A percentile compares a stretch with the other conserved stretches of the same genome.
These are phyloP conservation scores for Ceratobasidium sp. DNA, from an alignment of 1,284 basidiomycete species.

Conservation along the genomic window DNA sequence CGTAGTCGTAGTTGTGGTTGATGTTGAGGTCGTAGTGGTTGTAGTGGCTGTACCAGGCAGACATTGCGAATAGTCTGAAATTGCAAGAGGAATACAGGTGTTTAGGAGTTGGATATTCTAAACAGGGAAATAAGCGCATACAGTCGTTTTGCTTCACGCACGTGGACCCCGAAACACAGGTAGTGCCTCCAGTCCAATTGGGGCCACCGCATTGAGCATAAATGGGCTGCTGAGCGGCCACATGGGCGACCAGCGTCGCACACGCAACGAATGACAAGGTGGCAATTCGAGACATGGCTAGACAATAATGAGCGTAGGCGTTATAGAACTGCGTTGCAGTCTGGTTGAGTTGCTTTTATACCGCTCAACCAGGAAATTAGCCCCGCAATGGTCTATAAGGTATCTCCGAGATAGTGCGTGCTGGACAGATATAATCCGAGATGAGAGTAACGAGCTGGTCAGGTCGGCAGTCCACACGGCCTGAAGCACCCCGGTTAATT, in stretches of 20 bases:
- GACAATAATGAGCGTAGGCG: background rate
- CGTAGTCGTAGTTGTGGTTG: constrained; percentile 32
- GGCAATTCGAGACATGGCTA: constrained; percentile 27
- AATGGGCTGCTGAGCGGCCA: constrained; percentile 21
- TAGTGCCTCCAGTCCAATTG: constrained; percentile 38
- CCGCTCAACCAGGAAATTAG: background rate
- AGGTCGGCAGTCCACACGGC: constrained; percentile 8
- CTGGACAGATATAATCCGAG: constrained; percentile 12
- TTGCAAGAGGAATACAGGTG: background rate
- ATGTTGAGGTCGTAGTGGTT: constrained; percentile 26
- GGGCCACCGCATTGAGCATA: constrained; percentile 43
- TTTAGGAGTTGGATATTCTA: background rate
- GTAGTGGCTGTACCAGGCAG: constrained; percentile 21
- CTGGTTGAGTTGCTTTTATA: constrained; percentile 5
- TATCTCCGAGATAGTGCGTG: constrained; percentile 26
- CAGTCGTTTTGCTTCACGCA: constrained; percentile 44
- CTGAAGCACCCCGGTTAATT: too few relatives aligned
- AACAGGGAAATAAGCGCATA: background rate
- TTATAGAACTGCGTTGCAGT: background rate
- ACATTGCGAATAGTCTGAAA: constrained; percentile 40
- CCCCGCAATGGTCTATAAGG: background rate
- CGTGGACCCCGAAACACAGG: constrained; percentile 42
- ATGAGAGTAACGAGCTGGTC: constrained; percentile 8
- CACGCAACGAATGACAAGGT: constrained; percentile 12
- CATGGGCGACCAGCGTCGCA: constrained; percentile 7